Evolutionary conservation across 768 basidiomycete species (phyloP).

Genomic region (Tricholoma terreum): DNA sequence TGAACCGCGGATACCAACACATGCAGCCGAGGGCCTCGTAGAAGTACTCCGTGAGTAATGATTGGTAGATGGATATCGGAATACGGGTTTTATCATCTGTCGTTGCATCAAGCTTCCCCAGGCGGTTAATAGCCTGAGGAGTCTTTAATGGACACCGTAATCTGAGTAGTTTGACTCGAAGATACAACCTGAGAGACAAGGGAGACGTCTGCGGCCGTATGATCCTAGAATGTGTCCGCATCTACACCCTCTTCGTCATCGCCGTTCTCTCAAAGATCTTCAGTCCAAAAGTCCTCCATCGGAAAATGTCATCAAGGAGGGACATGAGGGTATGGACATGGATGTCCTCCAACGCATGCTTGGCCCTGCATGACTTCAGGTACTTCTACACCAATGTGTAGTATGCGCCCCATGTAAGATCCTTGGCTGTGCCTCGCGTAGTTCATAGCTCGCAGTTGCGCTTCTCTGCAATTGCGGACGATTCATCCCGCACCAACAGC

Average conservation of each 20-base stretch:
- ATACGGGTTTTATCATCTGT: constrained; percentile 85
- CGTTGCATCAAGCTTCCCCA: constrained; percentile 76
- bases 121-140: constrained; percentile 75
- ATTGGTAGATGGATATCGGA: constrained; percentile 76
- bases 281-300: constrained; percentile 54
- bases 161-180: constrained; percentile 30
- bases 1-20: constrained; percentile 85
- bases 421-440: constrained; percentile 72
- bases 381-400: constrained; percentile 78
- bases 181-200: neutral
- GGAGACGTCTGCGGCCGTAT: neutral
- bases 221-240: no score
- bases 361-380: constrained; percentile 62
- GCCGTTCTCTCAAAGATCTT: constrained; percentile 30
- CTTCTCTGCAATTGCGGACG: constrained; percentile 73
- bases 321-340: constrained; percentile 84
- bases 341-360: constrained; percentile 70
- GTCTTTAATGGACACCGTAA: constrained; percentile 68
- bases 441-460: constrained; percentile 88
- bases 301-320: constrained; percentile 83
- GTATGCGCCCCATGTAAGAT: constrained; percentile 83
- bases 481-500: constrained; percentile 62
- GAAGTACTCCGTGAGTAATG: constrained; percentile 72
- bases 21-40: constrained; percentile 92
- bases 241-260: constrained; percentile 23